Base-by-base conservation (phyloP, 2,329 filamentous ascomycete genomes). In the Fusarium sp. region DNA sequence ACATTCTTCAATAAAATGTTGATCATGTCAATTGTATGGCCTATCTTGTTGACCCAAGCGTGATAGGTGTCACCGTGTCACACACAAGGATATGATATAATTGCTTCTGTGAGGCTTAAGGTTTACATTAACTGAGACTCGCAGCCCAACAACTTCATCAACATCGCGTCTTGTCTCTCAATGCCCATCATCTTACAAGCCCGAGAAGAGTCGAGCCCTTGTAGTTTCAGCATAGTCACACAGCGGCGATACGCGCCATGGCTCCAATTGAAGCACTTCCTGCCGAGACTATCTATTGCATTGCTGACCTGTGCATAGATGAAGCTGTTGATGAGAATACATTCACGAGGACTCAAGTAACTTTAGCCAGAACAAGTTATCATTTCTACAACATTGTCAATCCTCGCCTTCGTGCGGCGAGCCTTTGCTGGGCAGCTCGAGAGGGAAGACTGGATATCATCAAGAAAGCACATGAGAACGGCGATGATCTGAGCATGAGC, bases 361-460 rank as follows among this genome's bases (percentile, higher is more conserved):
- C 37, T 28, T 29, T 69, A 21, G 57, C 54, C 16, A 54, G 55
- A 23, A 72, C 48, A 12, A 70, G 31, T 3, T 46, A 33, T 13
- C 41, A 38, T 35, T 53, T 55, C 21, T 48, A 70, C 23, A 42
- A 37, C 15, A 59, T 68, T n/a, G 37, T 70, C 39, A 57, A 49
- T 15, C 52, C 43, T 10, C 24, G 48, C 5, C 38, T 63, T 12
- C 56, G 63, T 26, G 57, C 43, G 38, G 43, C 29, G 13, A 61
- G 53, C 18, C 33, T 58, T 13, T 55, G 63, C 3, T 59, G 46
- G 52, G 63, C 57, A 43, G 59, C 63, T 37, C 23, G 37, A 23
- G 29, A 49, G 3, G 59, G 63, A 24, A 48, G 35, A 9, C 21
- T 70, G 12, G 42, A 58, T 33, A 57, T 52, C 20, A 43, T 66